Percentiles rank a stretch among this genome's conserved stretches.
These are phyloP conservation scores for Monilinia fructicola DNA, from an alignment of 2,329 filamentous ascomycete species.

Conservation along the genomic window DNA sequence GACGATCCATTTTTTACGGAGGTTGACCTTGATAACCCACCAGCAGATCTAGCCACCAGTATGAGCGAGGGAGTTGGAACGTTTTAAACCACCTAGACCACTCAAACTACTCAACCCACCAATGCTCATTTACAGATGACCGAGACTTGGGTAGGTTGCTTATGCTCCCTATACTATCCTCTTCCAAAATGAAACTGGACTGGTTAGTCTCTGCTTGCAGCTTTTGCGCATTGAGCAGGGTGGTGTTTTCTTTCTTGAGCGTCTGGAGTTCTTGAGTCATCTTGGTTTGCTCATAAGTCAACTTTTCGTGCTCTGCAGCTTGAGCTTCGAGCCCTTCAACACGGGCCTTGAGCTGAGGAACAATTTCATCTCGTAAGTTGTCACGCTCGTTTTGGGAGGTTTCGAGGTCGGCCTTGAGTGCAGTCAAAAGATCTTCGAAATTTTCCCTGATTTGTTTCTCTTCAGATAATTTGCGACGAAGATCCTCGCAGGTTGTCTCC, in stretches of 20 bases:
- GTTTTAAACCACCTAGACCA: slow-evolving; percentile 49
- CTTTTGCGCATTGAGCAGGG: slow-evolving; percentile 46
- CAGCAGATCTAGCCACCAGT: slow-evolving; percentile 37
- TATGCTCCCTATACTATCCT: slow-evolving; percentile 41
- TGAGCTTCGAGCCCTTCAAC: slow-evolving; percentile 77
- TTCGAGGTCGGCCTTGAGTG: slow-evolving; percentile 78
- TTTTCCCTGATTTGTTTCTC: slow-evolving; percentile 87
- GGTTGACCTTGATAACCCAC: slow-evolving; percentile 57
- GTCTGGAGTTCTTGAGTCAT: slow-evolving; percentile 82
- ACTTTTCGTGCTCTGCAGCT: slow-evolving; percentile 67
- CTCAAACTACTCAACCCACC: slow-evolving; percentile 35
- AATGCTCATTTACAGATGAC: slow-evolving; percentile 23
- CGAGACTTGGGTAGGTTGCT: slow-evolving; percentile 31
- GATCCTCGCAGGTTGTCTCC: slow-evolving; percentile 76
- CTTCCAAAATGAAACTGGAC: slow-evolving; percentile 62
- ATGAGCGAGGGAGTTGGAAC: slow-evolving; percentile 65
- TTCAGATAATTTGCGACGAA: slow-evolving; percentile 76
- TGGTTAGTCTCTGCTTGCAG: slow-evolving; percentile 50
- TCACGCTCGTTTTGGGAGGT: slow-evolving; percentile 85
- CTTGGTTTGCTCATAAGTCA: slow-evolving; percentile 77
- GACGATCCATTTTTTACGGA: slow-evolving; percentile 45
- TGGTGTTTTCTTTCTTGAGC: slow-evolving; percentile 66
- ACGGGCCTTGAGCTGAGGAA: slow-evolving; percentile 73
- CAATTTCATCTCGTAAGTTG: slow-evolving; percentile 83
- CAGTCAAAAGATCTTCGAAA: slow-evolving; percentile 86